These are phyloP conservation scores for Aspergillus niger DNA, from an alignment of 2,329 filamentous ascomycete species.

Conservation along the genomic window DNA sequence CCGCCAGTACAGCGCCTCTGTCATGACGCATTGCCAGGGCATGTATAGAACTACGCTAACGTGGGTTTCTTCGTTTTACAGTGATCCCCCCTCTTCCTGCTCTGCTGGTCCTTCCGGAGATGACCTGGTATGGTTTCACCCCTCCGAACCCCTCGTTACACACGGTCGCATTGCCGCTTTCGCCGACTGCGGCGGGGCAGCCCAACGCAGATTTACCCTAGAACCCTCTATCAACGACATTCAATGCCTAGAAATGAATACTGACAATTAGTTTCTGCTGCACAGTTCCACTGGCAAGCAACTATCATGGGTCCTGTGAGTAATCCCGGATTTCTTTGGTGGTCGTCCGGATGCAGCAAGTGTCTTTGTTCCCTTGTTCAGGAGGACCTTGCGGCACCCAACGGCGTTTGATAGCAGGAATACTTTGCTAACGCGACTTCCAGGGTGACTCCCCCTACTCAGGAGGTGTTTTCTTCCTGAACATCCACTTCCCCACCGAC, in stretches of 20 bases:
- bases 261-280: constrained; percentile 34
- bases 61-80: constrained; percentile 43
- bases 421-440: constrained; percentile 36
- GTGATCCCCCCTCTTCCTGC: constrained; percentile 97
- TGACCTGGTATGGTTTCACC: constrained; percentile 75
- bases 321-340: constrained; percentile 11
- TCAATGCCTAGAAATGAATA: constrained; percentile 7
- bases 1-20: background rate
- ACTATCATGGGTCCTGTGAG: constrained; percentile 99
- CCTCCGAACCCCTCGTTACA: constrained; percentile 8
- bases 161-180: constrained; percentile 17
- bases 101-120: constrained; percentile 95
- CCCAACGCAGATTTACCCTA: constrained; percentile 7
- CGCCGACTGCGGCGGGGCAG: constrained; percentile 29
- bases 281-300: constrained; percentile 99
- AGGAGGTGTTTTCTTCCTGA: constrained; percentile 97
- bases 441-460: constrained; percentile 96
- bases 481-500: constrained; percentile 99
- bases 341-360: background rate
- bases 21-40: background rate
- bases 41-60: constrained; percentile 9
- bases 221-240: background rate
- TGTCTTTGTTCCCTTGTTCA: background rate
- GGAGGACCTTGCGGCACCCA: constrained; percentile 6
- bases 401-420: background rate